Evolutionary conservation across 257 asterid genomes (phyloP).

Genomic region (Solanum stenotomum): DNA sequence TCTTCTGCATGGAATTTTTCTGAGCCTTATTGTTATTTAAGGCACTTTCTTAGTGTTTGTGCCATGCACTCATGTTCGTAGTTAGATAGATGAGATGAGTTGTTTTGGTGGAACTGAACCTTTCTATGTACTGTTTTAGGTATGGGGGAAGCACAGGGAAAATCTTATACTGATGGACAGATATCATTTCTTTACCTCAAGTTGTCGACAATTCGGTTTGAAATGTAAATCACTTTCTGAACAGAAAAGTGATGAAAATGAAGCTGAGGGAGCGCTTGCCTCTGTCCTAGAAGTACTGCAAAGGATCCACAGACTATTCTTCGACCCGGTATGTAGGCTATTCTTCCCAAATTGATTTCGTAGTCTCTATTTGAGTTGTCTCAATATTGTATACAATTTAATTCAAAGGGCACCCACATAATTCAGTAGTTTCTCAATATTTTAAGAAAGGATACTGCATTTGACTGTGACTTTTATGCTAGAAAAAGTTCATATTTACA

Average conservation of each 20-base stretch:
- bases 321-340: constrained; percentile 31
- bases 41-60: background rate
- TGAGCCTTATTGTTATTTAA: background rate
- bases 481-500: background rate
- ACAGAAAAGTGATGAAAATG: constrained; percentile 66
- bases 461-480: background rate
- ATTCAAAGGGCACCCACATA: background rate
- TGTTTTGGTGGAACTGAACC: background rate
- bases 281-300: constrained; percentile 58
- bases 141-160: constrained; percentile 80
- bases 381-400: background rate
- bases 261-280: constrained; percentile 73
- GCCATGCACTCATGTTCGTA: background rate
- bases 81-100: background rate
- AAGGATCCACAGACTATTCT: constrained; percentile 51
- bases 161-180: constrained; percentile 83
- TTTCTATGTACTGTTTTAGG: constrained; percentile 23
- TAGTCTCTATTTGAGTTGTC: background rate
- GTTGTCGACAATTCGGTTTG: constrained; percentile 72
- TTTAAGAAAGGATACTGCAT: background rate
- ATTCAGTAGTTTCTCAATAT: background rate
- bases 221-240: constrained; percentile 59
- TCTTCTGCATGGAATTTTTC: background rate
- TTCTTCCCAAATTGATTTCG: background rate
- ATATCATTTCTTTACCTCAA: constrained; percentile 81